These are phyloP conservation scores for Atkinsonella texensis DNA, from an alignment of 2,329 filamentous ascomycete genomes.

Conservation along the genomic window DNA sequence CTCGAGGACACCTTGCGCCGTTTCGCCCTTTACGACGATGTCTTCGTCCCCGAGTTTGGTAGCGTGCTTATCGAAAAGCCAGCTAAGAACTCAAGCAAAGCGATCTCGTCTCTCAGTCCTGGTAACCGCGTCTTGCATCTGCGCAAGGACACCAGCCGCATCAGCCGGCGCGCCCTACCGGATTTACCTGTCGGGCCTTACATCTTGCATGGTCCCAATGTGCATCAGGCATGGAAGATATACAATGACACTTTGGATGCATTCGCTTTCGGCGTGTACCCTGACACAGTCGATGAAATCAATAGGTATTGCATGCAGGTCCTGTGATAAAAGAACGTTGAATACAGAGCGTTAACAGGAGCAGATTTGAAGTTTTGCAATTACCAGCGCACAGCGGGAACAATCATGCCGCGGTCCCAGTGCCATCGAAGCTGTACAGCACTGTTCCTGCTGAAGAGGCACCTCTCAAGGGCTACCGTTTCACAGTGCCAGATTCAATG, in stretches of 20 bases:
- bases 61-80: conserved; percentile 27
- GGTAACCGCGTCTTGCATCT: conserved; percentile 3
- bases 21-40: conserved; percentile 25
- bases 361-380: conserved; percentile 4
- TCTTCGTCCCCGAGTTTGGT: conserved; percentile 27
- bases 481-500: conserved; percentile 23
- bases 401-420: conserved; percentile 19
- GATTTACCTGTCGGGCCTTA: conserved; percentile 28
- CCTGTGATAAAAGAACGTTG: neutral
- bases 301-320: neutral
- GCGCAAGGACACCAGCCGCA: conserved; percentile 12
- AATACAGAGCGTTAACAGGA: conserved; percentile 6
- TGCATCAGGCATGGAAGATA: conserved; percentile 29
- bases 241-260: conserved; percentile 26
- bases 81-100: conserved; percentile 9
- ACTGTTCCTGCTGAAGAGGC: conserved; percentile 15
- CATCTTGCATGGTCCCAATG: conserved; percentile 27
- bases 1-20: conserved; percentile 21
- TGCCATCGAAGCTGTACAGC: conserved; percentile 26
- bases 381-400: neutral
- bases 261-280: conserved; percentile 25
- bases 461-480: conserved; percentile 25
- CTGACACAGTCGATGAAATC: conserved; percentile 14
- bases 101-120: neutral
- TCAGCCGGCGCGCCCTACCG: conserved; percentile 7